Conservation (phyloP, 441 rosid genomes). For the Adansonia rubrostipa region DNA sequence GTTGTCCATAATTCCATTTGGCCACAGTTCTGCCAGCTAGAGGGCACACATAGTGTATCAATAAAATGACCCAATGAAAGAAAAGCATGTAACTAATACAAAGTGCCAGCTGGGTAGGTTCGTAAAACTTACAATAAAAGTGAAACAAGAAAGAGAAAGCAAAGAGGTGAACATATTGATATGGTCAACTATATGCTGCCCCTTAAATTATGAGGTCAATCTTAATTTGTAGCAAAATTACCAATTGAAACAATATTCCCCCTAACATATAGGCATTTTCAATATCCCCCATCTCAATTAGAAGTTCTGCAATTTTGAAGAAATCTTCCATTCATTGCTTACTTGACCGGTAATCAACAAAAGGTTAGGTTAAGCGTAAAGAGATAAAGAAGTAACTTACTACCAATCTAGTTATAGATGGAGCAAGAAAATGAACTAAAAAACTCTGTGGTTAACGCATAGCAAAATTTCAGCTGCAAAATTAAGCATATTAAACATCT, state of each 20-base stretch:
- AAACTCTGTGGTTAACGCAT: not conserved
- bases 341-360: slow-evolving; percentile 6
- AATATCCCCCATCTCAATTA: not conserved
- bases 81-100: not conserved
- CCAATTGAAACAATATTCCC: not conserved
- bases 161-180: not conserved
- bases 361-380: not conserved
- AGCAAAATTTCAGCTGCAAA: slow-evolving; percentile 1
- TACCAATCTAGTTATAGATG: not conserved
- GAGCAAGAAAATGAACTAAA: not conserved
- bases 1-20: slow-evolving; percentile 45
- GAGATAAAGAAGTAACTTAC: not conserved
- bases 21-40: slow-evolving; percentile 52
- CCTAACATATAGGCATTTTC: not conserved
- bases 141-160: not conserved
- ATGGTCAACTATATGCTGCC: not conserved
- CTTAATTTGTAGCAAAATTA: not conserved
- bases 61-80: not conserved
- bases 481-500: too few relatives aligned
- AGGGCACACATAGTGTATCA: not conserved
- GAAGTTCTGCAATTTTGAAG: not conserved
- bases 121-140: not conserved
- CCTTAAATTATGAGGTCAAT: not conserved
- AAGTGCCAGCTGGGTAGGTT: not conserved
- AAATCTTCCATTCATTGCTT: not conserved